These are phyloP conservation scores for Trichoderma gamsii DNA, from an alignment of 495 filamentous ascomycete genomes.

Conservation along the genomic window DNA sequence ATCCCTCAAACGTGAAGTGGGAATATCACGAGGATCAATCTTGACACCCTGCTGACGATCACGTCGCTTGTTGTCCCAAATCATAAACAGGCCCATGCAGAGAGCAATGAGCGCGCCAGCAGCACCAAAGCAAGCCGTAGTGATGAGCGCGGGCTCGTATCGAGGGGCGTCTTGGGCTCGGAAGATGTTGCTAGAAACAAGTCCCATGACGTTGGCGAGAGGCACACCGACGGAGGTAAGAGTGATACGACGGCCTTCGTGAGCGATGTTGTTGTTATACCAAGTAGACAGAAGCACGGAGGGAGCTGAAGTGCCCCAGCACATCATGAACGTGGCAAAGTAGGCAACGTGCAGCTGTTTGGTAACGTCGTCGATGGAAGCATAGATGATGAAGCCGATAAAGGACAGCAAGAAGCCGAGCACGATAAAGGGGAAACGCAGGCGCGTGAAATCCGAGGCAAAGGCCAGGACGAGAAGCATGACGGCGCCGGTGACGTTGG, in stretches of 20 bases:
- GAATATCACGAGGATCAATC: conserved; percentile 57
- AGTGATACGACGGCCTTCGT: conserved; percentile 65
- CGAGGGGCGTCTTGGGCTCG: conserved; percentile 62
- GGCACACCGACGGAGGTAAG: conserved; percentile 70
- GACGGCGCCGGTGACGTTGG: conserved; percentile 61
- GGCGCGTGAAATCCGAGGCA: conserved; percentile 54
- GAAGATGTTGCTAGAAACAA: conserved; percentile 71
- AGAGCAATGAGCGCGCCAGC: conserved; percentile 53
- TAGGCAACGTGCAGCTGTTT: conserved; percentile 58
- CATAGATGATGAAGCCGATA: conserved; percentile 69
- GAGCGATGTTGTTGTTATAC: conserved; percentile 78
- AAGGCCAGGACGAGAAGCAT: conserved; percentile 67
- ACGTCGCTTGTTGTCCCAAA: conserved; percentile 60
- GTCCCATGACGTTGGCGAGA: conserved; percentile 73
- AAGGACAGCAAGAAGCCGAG: conserved; percentile 69
- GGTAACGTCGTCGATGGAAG: conserved; percentile 55
- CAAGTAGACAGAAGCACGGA: conserved; percentile 52
- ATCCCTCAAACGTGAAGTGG: conserved; percentile 61
- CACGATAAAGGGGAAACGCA: conserved; percentile 68
- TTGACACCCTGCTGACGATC: conserved; percentile 55
- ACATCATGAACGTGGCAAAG: conserved; percentile 79
- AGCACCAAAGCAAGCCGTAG: conserved; percentile 67
- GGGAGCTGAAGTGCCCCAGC: conserved; percentile 59
- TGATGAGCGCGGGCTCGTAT: conserved; percentile 67
- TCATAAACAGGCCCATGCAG: conserved; percentile 60